phyloP scores from a whole-genome alignment of 192 early-diverging fungal species.

The Podila minutissima region DNA sequence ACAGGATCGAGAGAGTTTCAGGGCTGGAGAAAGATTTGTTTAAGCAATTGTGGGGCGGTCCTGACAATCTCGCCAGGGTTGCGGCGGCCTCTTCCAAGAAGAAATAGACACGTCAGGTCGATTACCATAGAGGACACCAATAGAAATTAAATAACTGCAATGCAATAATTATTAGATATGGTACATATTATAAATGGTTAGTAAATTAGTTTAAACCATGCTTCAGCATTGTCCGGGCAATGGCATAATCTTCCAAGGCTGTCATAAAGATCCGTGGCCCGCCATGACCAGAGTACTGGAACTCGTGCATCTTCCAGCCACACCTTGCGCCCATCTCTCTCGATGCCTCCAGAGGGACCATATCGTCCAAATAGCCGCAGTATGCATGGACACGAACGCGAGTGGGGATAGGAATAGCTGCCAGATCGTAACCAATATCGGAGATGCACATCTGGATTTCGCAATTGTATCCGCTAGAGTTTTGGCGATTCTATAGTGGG shows the following conservation, averaged over 20 bases:
- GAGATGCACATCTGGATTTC: conserved; percentile 50
- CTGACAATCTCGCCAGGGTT: conserved; percentile 43
- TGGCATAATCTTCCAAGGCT: conserved; percentile 41
- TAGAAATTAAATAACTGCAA: neutral
- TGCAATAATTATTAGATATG: neutral
- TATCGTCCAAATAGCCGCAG: conserved; percentile 26
- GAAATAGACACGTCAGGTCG: conserved; percentile 2
- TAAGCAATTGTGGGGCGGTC: conserved; percentile 36
- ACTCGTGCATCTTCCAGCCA: conserved; percentile 41
- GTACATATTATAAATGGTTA: neutral
- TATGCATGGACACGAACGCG: conserved; percentile 31
- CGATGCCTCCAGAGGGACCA: conserved; percentile 38
- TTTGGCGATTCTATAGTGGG: conserved; percentile 32
- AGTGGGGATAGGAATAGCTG: conserved; percentile 7
- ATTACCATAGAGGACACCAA: neutral
- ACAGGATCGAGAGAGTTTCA: conserved; percentile 37
- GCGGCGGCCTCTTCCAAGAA: conserved; percentile 27
- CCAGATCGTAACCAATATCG: conserved; percentile 34
- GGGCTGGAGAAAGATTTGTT: conserved; percentile 46
- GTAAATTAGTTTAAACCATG: neutral
- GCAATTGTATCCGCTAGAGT: conserved; percentile 44
- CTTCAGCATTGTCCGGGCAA: conserved; percentile 6
- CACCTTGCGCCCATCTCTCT: conserved; percentile 29
- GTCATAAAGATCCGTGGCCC: conserved; percentile 44
- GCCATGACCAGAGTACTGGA: conserved; percentile 41